Conservation (phyloP, 2,329 filamentous ascomycete species). For the Chaetothyriales sp. region DNA sequence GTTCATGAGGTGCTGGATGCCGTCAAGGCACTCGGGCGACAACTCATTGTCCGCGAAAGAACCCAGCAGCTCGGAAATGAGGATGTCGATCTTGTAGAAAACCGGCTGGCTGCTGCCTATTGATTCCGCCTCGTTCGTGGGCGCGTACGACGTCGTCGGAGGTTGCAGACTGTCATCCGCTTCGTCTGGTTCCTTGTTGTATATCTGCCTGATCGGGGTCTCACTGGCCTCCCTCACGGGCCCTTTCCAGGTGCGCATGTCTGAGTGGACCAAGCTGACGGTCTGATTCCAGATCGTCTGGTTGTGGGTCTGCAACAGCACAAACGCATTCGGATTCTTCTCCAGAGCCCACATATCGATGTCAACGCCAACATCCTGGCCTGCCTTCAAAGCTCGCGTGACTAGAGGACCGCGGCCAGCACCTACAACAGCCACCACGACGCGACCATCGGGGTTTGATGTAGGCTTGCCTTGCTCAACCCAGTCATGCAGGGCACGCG, state of each 20-base stretch:
- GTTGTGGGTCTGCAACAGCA: constrained; percentile 79
- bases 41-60: constrained; percentile 97
- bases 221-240: constrained; percentile 30
- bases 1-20: constrained; percentile 79
- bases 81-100: constrained; percentile 54
- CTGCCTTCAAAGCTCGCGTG: constrained; percentile 69
- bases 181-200: constrained; percentile 12
- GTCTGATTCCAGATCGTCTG: constrained; percentile 60
- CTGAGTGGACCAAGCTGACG: constrained; percentile 82
- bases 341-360: constrained; percentile 82
- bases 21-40: constrained; percentile 89
- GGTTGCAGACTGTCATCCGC: constrained; percentile 23
- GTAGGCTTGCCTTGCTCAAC: constrained; percentile 54
- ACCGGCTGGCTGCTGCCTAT: constrained; percentile 7
- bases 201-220: constrained; percentile 11
- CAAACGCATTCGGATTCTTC: constrained; percentile 96
- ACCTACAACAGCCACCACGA: constrained; percentile 82
- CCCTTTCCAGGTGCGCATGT: constrained; percentile 94
- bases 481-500: constrained; percentile 70
- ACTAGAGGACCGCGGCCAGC: constrained; percentile 87
- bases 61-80: constrained; percentile 84
- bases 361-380: constrained; percentile 55
- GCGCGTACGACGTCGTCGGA: constrained; percentile 8
- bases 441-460: constrained; percentile 51
- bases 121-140: constrained; percentile 39